Evolutionary conservation across 306 rosid genomes (phyloP), one percentile per base, ranked within the genome.

Genomic region (Gastrolobium bilobum): DNA sequence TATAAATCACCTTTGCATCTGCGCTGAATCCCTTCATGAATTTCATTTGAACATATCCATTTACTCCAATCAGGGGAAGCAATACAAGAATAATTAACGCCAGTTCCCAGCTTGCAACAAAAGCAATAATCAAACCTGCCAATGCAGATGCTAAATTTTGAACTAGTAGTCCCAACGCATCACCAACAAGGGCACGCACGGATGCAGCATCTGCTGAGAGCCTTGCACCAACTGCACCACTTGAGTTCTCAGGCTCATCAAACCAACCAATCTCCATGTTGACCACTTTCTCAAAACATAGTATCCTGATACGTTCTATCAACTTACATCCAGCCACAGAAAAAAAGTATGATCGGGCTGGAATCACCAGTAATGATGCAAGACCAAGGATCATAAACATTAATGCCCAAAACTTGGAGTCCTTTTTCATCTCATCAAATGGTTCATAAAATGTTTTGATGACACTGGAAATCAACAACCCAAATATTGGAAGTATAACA

Each of bases 261-360:
- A 93, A 93, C 98, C 98, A 93, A 50, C 92, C 81, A 13, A 91
- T 89, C 65, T 93, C 98, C 97, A 87, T 93, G 77, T 66, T 80
- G 35, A 93, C 90, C 66, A 90, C 92, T 71, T 83, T 94, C 85
- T 91, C 88, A 77, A 94, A 94, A 73, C 94, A 91, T 73, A 90
- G 10, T 13, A 65, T 48, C 81, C 98, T 90, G 47, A 91, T 87
- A 15, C 98, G 92, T 83, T 90, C 80, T 58, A 94, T 87, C 69
- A 94, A 86, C 88, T 91, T 91, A 6, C 84, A 40, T 6, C 97
- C 98, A n/a, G 97, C 97, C 47, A 90, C 87, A 2, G 92, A 44
- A 79, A 94, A 94, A 77, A 94, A 89, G 86, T 87, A 94, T 4
- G 62, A 73, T 26, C 87, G 64, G 0, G 83, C 77, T 10, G 98